Conservation (phyloP, 495 filamentous ascomycete species). For the Poronia punctata region DNA sequence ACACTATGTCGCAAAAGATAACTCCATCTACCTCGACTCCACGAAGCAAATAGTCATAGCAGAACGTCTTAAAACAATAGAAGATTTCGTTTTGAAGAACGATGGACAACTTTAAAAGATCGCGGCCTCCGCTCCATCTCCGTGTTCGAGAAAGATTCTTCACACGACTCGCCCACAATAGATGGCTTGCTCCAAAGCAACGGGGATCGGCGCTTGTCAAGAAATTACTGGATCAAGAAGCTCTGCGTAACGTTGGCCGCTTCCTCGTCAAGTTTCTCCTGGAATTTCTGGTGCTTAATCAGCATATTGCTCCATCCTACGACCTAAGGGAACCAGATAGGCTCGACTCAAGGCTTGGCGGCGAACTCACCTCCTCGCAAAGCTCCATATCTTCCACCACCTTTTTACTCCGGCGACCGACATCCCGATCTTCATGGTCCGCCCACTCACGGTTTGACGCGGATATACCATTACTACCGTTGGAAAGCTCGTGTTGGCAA, state of each 20-base stretch:
- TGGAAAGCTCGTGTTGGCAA: constrained; percentile 1
- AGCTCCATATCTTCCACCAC: constrained; percentile 21
- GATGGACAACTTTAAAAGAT: no score
- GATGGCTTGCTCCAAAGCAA: constrained; percentile 1
- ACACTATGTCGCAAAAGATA: no score
- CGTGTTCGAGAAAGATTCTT: no score
- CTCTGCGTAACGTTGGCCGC: constrained; percentile 16
- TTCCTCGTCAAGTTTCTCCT: constrained; percentile 22
- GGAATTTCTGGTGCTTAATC: constrained; percentile 24
- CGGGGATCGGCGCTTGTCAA: background rate
- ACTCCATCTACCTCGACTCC: no score
- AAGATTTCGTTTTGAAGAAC: no score
- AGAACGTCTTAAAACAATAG: no score
- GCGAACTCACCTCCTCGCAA: constrained; percentile 21
- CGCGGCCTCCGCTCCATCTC: no score
- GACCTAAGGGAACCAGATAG: constrained; percentile 14
- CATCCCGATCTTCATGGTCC: constrained; percentile 9
- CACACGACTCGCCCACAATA: no score
- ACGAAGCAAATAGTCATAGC: no score
- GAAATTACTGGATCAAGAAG: constrained; percentile 11
- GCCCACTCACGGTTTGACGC: constrained; percentile 8
- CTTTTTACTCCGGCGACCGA: constrained; percentile 15
- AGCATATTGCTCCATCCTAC: constrained; percentile 16
- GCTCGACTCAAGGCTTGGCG: background rate
- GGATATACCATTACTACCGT: constrained; percentile 14